A percentile compares a stretch with the other conserved stretches of the same genome.
Evolutionary conservation across 2,329 filamentous ascomycete genomes (phyloP).

Genomic region (Penicillium sp.): DNA sequence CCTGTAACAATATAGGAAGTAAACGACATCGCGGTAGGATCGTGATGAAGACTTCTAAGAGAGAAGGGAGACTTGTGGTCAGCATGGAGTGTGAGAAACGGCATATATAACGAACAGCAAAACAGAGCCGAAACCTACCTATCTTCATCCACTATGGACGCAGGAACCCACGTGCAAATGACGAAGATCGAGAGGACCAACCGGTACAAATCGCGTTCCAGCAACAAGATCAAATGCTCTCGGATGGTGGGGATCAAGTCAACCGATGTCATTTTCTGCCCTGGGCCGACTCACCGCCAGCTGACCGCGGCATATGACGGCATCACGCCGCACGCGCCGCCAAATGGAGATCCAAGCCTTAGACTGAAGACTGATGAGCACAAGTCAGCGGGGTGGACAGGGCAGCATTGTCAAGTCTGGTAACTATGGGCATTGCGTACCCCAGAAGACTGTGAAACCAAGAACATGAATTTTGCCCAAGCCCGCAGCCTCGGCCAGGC

Average conservation of each 20-base stretch:
- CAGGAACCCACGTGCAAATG: no score
- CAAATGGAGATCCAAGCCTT: neutral
- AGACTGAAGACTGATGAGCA: no score
- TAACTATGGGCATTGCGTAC: no score
- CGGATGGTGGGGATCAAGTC: constrained; percentile 11
- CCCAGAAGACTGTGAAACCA: no score
- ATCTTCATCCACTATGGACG: no score
- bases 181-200: constrained; percentile 10
- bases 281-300: constrained; percentile 23
- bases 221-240: constrained; percentile 8
- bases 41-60: constrained; percentile 10
- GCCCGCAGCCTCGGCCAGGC: no score
- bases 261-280: constrained; percentile 20
- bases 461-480: no score
- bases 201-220: constrained; percentile 6
- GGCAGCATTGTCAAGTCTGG: no score
- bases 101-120: no score
- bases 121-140: no score
- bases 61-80: neutral
- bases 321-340: constrained; percentile 8
- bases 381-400: no score
- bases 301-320: constrained; percentile 17
- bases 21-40: constrained; percentile 50
- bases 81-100: no score
- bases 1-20: constrained; percentile 54